These are phyloP conservation scores for Pythium chondricola DNA, from an alignment of 352 stramenopile species.

Conservation along the genomic window DNA sequence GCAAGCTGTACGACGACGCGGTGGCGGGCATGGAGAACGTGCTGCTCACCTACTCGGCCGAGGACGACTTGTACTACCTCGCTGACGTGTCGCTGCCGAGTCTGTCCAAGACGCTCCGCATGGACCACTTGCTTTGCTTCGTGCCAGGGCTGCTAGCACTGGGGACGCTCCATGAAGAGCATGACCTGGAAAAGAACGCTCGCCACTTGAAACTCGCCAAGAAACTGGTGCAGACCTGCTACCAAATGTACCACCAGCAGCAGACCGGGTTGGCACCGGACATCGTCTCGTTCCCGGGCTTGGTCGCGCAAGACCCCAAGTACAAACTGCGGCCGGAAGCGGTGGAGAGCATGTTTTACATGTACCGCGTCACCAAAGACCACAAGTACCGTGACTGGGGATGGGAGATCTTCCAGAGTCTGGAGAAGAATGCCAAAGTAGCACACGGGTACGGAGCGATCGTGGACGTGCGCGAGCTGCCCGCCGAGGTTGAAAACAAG, in stretches of 20 bases:
- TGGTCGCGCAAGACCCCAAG: conserved; percentile 55
- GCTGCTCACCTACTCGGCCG: conserved; percentile 71
- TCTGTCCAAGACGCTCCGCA: conserved; percentile 54
- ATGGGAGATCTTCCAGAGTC: conserved; percentile 93
- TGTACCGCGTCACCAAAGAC: conserved; percentile 94
- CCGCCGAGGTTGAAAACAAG: conserved; percentile 81
- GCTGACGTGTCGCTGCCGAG: conserved; percentile 50
- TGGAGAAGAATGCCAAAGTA: conserved; percentile 91
- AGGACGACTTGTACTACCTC: conserved; percentile 63
- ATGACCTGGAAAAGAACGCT: conserved; percentile 64
- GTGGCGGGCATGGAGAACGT: conserved; percentile 91
- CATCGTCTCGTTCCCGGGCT: conserved; percentile 83
- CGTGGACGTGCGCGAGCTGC: conserved; percentile 39
- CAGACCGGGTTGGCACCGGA: conserved; percentile 92
- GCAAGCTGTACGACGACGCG: conserved; percentile 91
- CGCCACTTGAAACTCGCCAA: conserved; percentile 84
- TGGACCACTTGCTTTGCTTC: conserved; percentile 98
- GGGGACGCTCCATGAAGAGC: conserved; percentile 65
- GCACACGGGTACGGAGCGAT: conserved; percentile 84
- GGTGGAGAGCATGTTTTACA: conserved; percentile 94
- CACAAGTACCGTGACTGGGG: conserved; percentile 92
- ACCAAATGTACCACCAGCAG: conserved; percentile 92
- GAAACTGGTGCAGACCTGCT: conserved; percentile 91
- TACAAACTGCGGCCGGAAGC: conserved; percentile 96
- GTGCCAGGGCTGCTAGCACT: conserved; percentile 91